Evolutionary conservation across 1,284 basidiomycete genomes (phyloP), one percentile per base, ranked within the genome.

Genomic region (Boletellus deceptivus): DNA sequence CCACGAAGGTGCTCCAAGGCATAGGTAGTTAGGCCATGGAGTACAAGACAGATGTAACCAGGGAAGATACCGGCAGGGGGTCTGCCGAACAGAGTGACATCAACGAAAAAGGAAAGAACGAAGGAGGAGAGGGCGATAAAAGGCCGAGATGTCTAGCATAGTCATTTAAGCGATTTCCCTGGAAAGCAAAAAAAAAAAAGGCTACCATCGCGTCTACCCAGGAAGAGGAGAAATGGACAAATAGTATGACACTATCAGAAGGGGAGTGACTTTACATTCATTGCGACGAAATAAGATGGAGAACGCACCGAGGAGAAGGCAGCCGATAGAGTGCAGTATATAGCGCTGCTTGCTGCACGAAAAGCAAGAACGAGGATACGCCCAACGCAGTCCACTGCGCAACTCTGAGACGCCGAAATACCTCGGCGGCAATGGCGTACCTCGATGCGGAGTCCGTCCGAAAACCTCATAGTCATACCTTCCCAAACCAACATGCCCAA

Each of bases 321-420:
- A 90, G 69, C 46, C 84, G 74, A 58, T 80, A 84, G 39, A 91
- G 66, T 6, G 84, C 84, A 3, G 80, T 81, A 59, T 83, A 78
- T 52, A 80, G 71, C 52, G 73, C 81, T 27, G 68, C 80, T 59
- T 84, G 80, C 59, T 86, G 85, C 25, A 89, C 67, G 54, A 88
- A 84, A 43, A 85, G 68, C 49, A 88, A 60, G 43, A 89, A 62
- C 0, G 87, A 86, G 18, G 84, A 77, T 61, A 82, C 78, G 4
- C 76, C 85, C 8, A 89, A 66, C 14, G 80, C 79, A 14, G 84
- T 75, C 84, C 85, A 88, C 88, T 90, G 41, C n/a, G 34, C 29
- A 43, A 53, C 27, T 52, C 31, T 63, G 46, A 59, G 53, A 48
- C 7, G 27, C 42, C 13, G 35, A 6, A 41, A 31, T 27, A 47